Base-by-base conservation (phyloP, 805 yeast species). In the Yarrowia yakushimensis region DNA sequence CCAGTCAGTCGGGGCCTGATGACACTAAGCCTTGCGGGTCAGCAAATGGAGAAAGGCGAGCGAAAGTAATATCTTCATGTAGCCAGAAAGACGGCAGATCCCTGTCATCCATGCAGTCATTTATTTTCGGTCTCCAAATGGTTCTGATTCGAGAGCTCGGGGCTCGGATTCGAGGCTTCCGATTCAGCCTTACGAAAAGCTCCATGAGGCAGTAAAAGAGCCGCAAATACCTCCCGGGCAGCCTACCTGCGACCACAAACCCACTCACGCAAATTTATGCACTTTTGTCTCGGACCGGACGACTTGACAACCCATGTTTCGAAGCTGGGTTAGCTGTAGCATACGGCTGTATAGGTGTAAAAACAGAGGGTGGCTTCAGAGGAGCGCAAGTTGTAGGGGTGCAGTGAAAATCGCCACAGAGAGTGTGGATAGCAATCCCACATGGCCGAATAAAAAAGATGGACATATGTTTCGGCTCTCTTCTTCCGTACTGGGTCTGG, bases 1-100 rank as follows among this genome's bases (percentile, higher is more conserved):
- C 41, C 41, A 41, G 43, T 20, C 55, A 31, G 55, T 48, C 55
- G 39, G 55, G 55, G 31, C 55, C 52, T 30, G 36, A 30, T 31
- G 55, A 48, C 30, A 27, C 55, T 48, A 36, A 33, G 41, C 9
- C 17, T 34, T 17, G 20, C 5, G 20, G 22, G 41, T 4, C 1
- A 1, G 41, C 9, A 18, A 36, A 36, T 3, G 9, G 22, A 23
- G 6, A 15, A n/a, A 33, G n/a, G n/a, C n/a, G n/a, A n/a, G n/a
- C n/a, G n/a, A n/a, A n/a, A n/a, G n/a, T n/a, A n/a, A n/a, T n/a
- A 33, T 4, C 6, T 27, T 2, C 10, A 27, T 27, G 30, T 27
- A 27, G 30, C 30, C n/a, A n/a, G n/a, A n/a, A n/a, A n/a, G n/a
- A n/a, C n/a, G n/a, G n/a, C n/a, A n/a, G n/a, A n/a, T 12, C 34